Percentiles rank a stretch among this genome's conserved stretches.
phyloP scores from a whole-genome alignment of 257 asterid genomes.

The Hygrophila difformis region DNA sequence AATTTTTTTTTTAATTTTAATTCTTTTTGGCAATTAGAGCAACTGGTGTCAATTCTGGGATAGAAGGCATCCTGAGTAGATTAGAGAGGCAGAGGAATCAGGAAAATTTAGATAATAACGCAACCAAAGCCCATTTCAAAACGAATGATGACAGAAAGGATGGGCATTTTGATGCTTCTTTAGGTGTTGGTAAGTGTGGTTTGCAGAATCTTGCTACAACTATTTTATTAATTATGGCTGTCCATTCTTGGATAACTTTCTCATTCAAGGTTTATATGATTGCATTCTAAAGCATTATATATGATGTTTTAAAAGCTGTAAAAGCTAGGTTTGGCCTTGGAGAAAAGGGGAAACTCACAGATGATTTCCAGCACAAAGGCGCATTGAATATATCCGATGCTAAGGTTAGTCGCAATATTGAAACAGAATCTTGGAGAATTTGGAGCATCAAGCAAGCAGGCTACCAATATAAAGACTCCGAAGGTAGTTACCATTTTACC shows the following conservation, averaged over 20 bases:
- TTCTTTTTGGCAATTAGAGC: constrained; percentile 29
- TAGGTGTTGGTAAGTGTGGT: constrained; percentile 22
- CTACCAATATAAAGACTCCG: constrained; percentile 35
- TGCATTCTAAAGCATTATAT: constrained; percentile 24
- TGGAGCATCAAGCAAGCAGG: constrained; percentile 63
- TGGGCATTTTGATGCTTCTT: constrained; percentile 22
- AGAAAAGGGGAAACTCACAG: constrained; percentile 20
- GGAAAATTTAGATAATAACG: constrained; percentile 29
- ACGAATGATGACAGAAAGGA: no score
- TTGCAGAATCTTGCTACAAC: constrained; percentile 7
- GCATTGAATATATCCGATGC: constrained; percentile 19
- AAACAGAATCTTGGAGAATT: constrained; percentile 62
- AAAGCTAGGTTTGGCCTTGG: constrained; percentile 47
- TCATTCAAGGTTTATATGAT: constrained; percentile 4
- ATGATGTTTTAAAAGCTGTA: constrained; percentile 26
- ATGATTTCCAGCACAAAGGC: constrained; percentile 20
- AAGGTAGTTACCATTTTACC: constrained; percentile 35
- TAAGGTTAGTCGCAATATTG: constrained; percentile 26
- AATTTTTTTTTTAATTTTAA: no score
- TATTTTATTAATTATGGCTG: constrained; percentile 5
- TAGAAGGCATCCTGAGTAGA: constrained; percentile 70
- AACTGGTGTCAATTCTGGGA: constrained; percentile 40
- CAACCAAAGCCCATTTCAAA: constrained; percentile 20
- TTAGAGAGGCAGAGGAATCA: constrained; percentile 67
- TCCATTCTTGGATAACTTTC: constrained; percentile 2